These are phyloP conservation scores for Termitomyces sp. DNA, from an alignment of 768 basidiomycete species.

Conservation along the genomic window DNA sequence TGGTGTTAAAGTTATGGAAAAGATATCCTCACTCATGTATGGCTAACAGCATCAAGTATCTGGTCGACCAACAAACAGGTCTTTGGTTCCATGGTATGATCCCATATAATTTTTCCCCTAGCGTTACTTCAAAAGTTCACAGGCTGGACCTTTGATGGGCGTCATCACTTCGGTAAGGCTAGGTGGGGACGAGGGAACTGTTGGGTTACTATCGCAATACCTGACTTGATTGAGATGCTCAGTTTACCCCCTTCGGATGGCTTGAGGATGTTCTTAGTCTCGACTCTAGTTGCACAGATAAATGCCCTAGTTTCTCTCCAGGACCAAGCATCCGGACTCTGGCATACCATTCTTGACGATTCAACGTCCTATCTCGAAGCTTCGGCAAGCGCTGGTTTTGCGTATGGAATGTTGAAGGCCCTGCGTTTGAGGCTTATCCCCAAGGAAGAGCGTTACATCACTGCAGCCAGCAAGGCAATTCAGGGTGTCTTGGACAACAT, in stretches of 20 bases:
- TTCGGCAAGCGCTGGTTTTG: slow-evolving; percentile 47
- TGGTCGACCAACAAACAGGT: slow-evolving; percentile 42
- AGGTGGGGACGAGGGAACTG: slow-evolving; percentile 58
- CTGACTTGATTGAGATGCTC: slow-evolving; percentile 49
- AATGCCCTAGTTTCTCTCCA: slow-evolving; percentile 46
- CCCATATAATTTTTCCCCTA: background rate
- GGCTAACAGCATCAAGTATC: slow-evolving; percentile 38
- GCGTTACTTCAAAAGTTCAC: background rate
- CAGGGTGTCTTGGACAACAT: slow-evolving; percentile 44
- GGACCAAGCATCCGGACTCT: slow-evolving; percentile 44
- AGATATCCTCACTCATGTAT: slow-evolving; percentile 1
- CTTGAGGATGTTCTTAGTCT: slow-evolving; percentile 38
- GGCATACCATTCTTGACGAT: slow-evolving; percentile 57
- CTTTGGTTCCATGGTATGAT: slow-evolving; percentile 47
- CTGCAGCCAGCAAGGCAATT: slow-evolving; percentile 37
- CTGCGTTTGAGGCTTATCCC: slow-evolving; percentile 42
- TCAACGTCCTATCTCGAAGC: slow-evolving; percentile 50
- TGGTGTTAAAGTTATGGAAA: background rate
- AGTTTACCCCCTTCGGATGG: slow-evolving; percentile 40
- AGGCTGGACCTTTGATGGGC: slow-evolving; percentile 47
- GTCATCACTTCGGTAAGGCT: slow-evolving; percentile 45
- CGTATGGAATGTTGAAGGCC: slow-evolving; percentile 45
- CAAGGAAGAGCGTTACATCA: slow-evolving; percentile 37
- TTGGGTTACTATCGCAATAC: slow-evolving; percentile 48
- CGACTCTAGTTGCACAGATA: slow-evolving; percentile 43